Evolutionary conservation across 2,329 filamentous ascomycete genomes (phyloP).

Genomic region (Diaporthe citriasiana): DNA sequence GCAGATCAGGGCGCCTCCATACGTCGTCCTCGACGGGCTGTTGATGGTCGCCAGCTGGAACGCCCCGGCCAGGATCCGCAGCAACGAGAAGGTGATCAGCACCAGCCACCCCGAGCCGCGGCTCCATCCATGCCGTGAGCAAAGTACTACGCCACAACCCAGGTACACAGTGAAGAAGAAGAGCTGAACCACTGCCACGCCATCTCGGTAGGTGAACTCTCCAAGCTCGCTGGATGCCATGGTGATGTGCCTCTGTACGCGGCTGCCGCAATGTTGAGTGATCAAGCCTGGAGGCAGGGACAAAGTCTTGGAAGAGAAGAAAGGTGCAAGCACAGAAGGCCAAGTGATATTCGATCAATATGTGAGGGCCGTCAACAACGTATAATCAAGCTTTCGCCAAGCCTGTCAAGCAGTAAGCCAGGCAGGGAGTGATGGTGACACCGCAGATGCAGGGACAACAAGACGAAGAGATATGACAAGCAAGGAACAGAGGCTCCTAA

Average conservation of each 20-base stretch:
- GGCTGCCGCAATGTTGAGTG: not conserved
- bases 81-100: constrained; percentile 48
- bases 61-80: constrained; percentile 49
- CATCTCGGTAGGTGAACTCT: constrained; percentile 47
- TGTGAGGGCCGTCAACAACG: not conserved
- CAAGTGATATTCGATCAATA: not conserved
- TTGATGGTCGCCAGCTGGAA: constrained; percentile 46
- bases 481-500: not conserved
- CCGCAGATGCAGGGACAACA: not conserved
- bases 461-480: not conserved
- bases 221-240: constrained; percentile 7
- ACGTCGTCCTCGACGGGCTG: constrained; percentile 43
- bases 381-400: constrained; percentile 8
- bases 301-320: not conserved
- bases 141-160: constrained; percentile 47
- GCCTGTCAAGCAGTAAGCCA: constrained; percentile 6
- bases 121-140: constrained; percentile 48
- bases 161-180: constrained; percentile 47
- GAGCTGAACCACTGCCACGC: constrained; percentile 51
- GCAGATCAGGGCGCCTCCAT: constrained; percentile 47
- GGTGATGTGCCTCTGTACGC: not conserved
- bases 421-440: not conserved
- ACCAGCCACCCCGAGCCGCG: constrained; percentile 50
- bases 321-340: too few relatives aligned
- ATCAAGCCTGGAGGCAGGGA: not conserved